These are phyloP conservation scores for Coffea eugenioides DNA, from an alignment of 257 asterid genomes.

Conservation along the genomic window DNA sequence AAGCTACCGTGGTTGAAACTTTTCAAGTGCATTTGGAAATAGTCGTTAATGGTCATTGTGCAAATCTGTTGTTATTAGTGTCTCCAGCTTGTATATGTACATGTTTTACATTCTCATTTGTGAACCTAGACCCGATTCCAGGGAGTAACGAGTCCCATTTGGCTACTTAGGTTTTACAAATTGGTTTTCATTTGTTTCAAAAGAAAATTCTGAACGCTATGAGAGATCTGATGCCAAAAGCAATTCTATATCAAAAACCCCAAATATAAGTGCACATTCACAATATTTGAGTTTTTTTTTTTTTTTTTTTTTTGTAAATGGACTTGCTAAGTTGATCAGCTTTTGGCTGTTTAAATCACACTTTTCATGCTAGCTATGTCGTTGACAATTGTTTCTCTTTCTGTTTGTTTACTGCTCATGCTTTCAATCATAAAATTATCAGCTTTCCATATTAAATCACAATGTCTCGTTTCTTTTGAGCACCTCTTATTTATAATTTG, in stretches of 20 bases:
- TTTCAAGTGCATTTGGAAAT: background rate
- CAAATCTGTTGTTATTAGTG: background rate
- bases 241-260: background rate
- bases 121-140: background rate
- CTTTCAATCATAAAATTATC: background rate
- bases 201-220: background rate
- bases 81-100: background rate
- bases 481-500: background rate
- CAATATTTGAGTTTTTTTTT: background rate
- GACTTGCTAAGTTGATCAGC: background rate
- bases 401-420: background rate
- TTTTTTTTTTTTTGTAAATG: background rate
- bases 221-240: conserved; percentile 10
- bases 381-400: background rate
- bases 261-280: background rate
- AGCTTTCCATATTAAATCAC: background rate
- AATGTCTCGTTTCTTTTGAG: background rate
- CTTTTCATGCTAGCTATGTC: background rate
- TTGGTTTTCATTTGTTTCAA: background rate
- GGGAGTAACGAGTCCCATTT: background rate
- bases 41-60: background rate
- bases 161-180: background rate
- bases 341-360: background rate
- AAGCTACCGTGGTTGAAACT: background rate
- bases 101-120: background rate